Conservation (phyloP, 257 asterid genomes). For the Lycium ferocissimum region DNA sequence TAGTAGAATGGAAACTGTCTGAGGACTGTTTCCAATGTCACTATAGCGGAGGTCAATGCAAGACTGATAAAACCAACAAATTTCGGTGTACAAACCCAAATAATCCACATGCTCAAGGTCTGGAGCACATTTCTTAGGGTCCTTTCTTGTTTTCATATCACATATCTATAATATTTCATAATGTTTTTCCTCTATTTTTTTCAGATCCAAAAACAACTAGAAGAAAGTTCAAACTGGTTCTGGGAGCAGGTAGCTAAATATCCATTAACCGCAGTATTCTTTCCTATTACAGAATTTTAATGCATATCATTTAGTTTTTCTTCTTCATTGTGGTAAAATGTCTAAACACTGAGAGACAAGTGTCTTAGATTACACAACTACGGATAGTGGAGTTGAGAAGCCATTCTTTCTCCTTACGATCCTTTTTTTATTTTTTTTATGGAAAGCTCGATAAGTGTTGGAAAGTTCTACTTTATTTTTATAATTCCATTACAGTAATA, state of each 20-base stretch:
- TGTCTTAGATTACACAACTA: no score
- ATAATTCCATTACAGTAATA: no score
- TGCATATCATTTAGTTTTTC: neutral
- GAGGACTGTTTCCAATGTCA: neutral
- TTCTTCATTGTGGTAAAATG: neutral
- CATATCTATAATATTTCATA: neutral
- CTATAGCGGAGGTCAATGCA: constrained; percentile 1
- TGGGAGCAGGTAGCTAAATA: neutral
- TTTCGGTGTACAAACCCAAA: neutral
- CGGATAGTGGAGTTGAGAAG: no score
- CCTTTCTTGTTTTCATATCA: neutral
- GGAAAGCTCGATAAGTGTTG: no score
- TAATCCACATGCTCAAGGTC: no score
- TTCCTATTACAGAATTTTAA: neutral
- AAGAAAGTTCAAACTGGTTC: neutral
- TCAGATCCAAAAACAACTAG: neutral
- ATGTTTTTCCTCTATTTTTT: neutral
- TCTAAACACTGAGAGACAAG: no score
- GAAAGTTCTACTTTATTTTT: no score
- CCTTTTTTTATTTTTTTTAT: no score
- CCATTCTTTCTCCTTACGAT: no score
- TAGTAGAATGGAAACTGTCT: neutral
- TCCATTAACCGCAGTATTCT: neutral
- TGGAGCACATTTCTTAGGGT: neutral
- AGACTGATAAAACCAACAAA: neutral